Evolutionary conservation across 176 grass and related monocot genomes (phyloP), one percentile per base, ranked within the genome.

Genomic region (Saccharum officinarum): DNA sequence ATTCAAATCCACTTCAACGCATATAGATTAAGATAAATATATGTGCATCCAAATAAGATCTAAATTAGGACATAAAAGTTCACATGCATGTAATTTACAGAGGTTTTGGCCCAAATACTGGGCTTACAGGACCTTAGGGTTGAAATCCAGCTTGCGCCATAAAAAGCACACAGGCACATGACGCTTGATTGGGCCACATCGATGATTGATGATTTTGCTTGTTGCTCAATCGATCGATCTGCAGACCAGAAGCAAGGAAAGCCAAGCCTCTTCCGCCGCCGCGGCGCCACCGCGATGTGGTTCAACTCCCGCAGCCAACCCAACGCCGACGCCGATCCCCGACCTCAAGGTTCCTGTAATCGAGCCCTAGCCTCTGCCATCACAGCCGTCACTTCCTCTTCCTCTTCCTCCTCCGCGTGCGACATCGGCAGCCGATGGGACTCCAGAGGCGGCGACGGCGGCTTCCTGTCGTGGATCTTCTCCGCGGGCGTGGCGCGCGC

Each of bases 381-480:
- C 71, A 15, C 71, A 8, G 71, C 71, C 71, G 71, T 25, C 71
- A 15, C 71, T 4, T 26, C 69, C 12, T 42, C 68, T 10, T 49
- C 71, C 71, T 45, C 28, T 28, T 28, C 28, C 28, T 28, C 28
- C 28, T 28, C 28, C 28, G 28, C 26, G 10, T 33, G 26, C 45
- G 72, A 49, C 44, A 3, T 30, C 13, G 15, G 44, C 26, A 25
- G 15, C 3, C 25, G 14, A 49, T 30, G 14, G 3, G 71, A 15
- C 42, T 74, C 71, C 42, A 26, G 7, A 74, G 71, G 71, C 25
- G 25, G 70, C 70, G 38, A 0, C 44, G 71, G 45, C 15, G 72
- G 72, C 0, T 45, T 79, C 59, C 76, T 79, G 38, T 62, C 37
- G 60, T 45, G 76, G 76, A 30, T 79, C 15, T 64, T 79, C 59